Evolutionary conservation across 83 land plant genomes (phyloP).

Genomic region (Thuja plicata): DNA sequence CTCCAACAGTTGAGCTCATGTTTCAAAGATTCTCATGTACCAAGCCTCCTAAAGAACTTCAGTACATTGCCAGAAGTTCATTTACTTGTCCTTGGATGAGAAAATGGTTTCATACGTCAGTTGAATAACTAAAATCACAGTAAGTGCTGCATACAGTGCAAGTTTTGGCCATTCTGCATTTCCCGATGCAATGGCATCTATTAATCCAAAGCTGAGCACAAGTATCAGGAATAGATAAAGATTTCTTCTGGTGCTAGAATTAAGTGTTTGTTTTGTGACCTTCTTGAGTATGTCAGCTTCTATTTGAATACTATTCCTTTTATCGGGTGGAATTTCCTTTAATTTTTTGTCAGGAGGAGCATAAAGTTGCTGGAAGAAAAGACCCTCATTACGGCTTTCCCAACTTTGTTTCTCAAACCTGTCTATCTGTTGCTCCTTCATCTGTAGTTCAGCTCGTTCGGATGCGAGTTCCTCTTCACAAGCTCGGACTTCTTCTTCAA

Average conservation of each 20-base stretch:
- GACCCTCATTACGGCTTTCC: constrained; percentile 36
- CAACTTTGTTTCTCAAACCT: constrained; percentile 37
- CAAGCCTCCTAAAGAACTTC: background rate
- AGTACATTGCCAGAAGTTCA: background rate
- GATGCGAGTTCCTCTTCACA: constrained; percentile 44
- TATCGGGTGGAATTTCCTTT: constrained; percentile 26
- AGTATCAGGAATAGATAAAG: constrained; percentile 30
- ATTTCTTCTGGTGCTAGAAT: constrained; percentile 23
- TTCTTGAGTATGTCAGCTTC: constrained; percentile 22
- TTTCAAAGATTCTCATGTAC: constrained; percentile 1
- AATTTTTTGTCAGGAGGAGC: constrained; percentile 23
- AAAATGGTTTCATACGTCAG: constrained; percentile 30
- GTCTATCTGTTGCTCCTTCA: constrained; percentile 24
- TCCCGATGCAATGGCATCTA: constrained; percentile 22
- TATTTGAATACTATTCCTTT: constrained; percentile 20
- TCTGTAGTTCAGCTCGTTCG: constrained; percentile 34
- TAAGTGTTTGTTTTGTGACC: constrained; percentile 19
- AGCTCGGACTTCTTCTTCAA: constrained; percentile 38
- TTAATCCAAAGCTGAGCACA: constrained; percentile 25
- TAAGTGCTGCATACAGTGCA: constrained; percentile 17
- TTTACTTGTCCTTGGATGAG: constrained; percentile 18
- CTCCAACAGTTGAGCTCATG: background rate
- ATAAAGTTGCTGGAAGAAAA: constrained; percentile 45
- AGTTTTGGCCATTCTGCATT: constrained; percentile 26
- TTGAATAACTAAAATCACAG: constrained; percentile 25